Conservation (phyloP, 2,329 filamentous ascomycete genomes). For the Penicillium olsonii region DNA sequence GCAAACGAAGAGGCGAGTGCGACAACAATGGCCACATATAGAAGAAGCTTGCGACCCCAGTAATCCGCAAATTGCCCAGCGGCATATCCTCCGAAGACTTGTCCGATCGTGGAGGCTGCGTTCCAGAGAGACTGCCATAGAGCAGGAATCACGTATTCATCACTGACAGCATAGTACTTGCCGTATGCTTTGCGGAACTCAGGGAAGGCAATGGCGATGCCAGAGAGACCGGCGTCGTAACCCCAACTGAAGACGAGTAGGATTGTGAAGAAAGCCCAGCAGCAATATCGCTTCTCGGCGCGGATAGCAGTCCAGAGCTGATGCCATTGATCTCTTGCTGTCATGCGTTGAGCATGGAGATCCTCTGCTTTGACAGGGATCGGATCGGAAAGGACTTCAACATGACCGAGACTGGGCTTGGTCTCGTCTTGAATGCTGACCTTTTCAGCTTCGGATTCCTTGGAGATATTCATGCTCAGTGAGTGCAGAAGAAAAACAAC, state of each 20-base stretch:
- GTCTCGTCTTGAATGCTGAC: not conserved
- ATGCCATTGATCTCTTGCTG: not conserved
- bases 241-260: slow-evolving; percentile 13
- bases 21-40: slow-evolving; percentile 4
- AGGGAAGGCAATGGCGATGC: slow-evolving; percentile 10
- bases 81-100: slow-evolving; percentile 11
- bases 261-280: slow-evolving; percentile 10
- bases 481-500: not conserved
- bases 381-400: not conserved
- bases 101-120: slow-evolving; percentile 12
- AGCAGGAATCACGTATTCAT: slow-evolving; percentile 12
- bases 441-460: not conserved
- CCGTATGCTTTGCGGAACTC: slow-evolving; percentile 12
- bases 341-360: not conserved
- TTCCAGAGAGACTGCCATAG: slow-evolving; percentile 14
- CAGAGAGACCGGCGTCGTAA: slow-evolving; percentile 10
- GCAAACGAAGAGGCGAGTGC: slow-evolving; percentile 9
- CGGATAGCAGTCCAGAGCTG: not conserved
- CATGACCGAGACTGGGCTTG: not conserved
- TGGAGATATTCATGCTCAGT: not conserved
- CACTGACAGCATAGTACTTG: slow-evolving; percentile 7
- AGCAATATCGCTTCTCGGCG: not conserved
- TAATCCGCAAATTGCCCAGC: slow-evolving; percentile 11
- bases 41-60: slow-evolving; percentile 5
- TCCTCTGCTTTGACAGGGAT: not conserved